Conservation (phyloP, 2,329 filamentous ascomycete species). For the Hypoxylon sp. region DNA sequence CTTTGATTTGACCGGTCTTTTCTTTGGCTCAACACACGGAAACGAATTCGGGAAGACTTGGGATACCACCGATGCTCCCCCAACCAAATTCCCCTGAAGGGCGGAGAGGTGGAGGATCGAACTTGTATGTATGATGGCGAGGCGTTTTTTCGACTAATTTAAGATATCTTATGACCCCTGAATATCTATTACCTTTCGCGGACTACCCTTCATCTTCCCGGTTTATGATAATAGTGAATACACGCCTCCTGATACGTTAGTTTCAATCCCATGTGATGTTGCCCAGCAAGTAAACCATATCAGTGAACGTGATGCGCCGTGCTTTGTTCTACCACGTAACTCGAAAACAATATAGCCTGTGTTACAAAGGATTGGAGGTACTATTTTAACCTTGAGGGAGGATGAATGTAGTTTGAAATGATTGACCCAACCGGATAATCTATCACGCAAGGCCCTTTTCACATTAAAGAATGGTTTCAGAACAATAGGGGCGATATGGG, state of each 20-base stretch:
- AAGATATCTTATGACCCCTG: constrained; percentile 51
- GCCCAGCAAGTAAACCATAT: too few relatives aligned
- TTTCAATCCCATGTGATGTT: background rate
- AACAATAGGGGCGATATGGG: background rate
- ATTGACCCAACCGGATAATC: too few relatives aligned
- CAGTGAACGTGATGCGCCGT: background rate
- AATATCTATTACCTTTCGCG: constrained; percentile 26
- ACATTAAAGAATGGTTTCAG: background rate
- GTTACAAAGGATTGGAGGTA: background rate
- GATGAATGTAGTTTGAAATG: background rate
- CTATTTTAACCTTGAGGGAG: background rate
- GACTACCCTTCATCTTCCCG: background rate
- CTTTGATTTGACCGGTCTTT: constrained; percentile 53
- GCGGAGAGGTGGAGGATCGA: constrained; percentile 43
- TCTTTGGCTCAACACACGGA: constrained; percentile 50
- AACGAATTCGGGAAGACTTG: constrained; percentile 46
- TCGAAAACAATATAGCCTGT: background rate
- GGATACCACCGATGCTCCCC: constrained; percentile 34
- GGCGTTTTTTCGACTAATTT: constrained; percentile 61
- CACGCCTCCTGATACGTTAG: too few relatives aligned
- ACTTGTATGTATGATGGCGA: constrained; percentile 60
- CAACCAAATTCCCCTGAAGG: constrained; percentile 22
- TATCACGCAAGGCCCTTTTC: background rate
- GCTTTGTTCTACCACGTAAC: background rate
- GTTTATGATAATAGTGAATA: background rate